Base-by-base conservation (phyloP, 495 filamentous ascomycete species). In the Penicillium chermesinum region DNA sequence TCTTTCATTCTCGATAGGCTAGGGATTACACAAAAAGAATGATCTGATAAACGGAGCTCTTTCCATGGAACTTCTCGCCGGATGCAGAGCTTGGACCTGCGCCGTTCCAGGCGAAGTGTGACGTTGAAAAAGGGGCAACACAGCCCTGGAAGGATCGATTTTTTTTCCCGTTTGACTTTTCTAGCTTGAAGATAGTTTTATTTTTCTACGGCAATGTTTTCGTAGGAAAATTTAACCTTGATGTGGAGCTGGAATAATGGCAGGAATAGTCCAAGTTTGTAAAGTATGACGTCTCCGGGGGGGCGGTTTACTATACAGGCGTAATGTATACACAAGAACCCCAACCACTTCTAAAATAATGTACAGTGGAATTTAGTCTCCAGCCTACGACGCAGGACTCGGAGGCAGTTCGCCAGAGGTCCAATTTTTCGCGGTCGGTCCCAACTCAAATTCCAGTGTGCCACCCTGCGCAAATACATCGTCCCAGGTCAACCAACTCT, bases 381-480 rank as follows among this genome's bases (percentile, higher is more conserved):
- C 13, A 40, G n/a, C 16, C 4, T 37, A 20, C n/a, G 68, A 72
- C 34, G 71, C 78, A 10, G 78, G 76, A 62, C 75, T 81, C 14
- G 79, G 78, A 0, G 78, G 79, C 49, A 77, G 46, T 41, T 66
- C 65, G 10, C 73, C 74, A 15, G 58, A 72, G 25, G 70, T 71
- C 76, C 77, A 81, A 38, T 66, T 55, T 39, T 58, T 66, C 19
- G 72, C 62, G 16, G 62, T 62, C 6, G 48, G 35, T 7, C 76
- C 78, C 25, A 82, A 59, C 40, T 73, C 71, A 62, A 78, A 82
- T 15, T 81, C 73, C 46, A 83, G 55, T 8, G 53, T 77, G 0
- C 77, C 79, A 10, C 80, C 78, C 12, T 72, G 45, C 3, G 64
- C 71, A 55, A 83, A 78, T 13, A 81, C 54, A 47, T 83, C 77